Conservation (phyloP, 2,329 filamentous ascomycete genomes). For the Podosphaera xanthii region DNA sequence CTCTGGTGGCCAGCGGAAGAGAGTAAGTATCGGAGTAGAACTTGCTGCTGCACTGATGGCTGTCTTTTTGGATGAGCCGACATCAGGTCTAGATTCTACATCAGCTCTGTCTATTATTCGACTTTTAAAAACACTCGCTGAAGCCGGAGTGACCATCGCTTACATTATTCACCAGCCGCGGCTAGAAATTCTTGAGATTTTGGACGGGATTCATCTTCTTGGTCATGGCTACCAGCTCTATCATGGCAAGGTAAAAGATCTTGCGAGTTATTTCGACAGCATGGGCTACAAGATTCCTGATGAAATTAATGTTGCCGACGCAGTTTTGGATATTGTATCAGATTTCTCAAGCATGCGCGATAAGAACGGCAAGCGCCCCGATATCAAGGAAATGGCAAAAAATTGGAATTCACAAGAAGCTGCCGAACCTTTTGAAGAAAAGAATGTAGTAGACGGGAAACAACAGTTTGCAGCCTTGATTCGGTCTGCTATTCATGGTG, state of each 20-base stretch:
- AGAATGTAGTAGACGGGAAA: background rate
- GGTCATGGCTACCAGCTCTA: conserved; percentile 33
- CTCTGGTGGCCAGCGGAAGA: conserved; percentile 36
- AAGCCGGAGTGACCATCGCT: conserved; percentile 28
- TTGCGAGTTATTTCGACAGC: conserved; percentile 26
- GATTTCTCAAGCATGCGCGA: background rate
- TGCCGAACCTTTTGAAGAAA: conserved; percentile 8
- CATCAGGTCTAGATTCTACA: conserved; percentile 35
- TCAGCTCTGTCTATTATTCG: conserved; percentile 38
- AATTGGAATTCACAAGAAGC: conserved; percentile 20
- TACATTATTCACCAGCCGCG: conserved; percentile 33
- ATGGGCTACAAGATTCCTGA: conserved; percentile 27
- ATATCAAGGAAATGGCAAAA: conserved; percentile 25
- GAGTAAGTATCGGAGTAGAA: conserved; percentile 38
- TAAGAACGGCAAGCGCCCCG: conserved; percentile 26
- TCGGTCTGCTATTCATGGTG: conserved; percentile 25
- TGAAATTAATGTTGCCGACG: conserved; percentile 30
- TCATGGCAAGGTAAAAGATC: conserved; percentile 23
- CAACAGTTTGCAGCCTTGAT: conserved; percentile 20
- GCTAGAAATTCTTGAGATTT: conserved; percentile 28
- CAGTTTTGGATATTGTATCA: conserved; percentile 34
- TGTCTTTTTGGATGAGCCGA: conserved; percentile 21
- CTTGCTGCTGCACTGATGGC: conserved; percentile 32
- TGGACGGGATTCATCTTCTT: conserved; percentile 41
- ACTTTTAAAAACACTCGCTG: conserved; percentile 36